These are phyloP conservation scores for Bjerkandera adusta DNA, from an alignment of 1,284 basidiomycete genomes.

Conservation along the genomic window DNA sequence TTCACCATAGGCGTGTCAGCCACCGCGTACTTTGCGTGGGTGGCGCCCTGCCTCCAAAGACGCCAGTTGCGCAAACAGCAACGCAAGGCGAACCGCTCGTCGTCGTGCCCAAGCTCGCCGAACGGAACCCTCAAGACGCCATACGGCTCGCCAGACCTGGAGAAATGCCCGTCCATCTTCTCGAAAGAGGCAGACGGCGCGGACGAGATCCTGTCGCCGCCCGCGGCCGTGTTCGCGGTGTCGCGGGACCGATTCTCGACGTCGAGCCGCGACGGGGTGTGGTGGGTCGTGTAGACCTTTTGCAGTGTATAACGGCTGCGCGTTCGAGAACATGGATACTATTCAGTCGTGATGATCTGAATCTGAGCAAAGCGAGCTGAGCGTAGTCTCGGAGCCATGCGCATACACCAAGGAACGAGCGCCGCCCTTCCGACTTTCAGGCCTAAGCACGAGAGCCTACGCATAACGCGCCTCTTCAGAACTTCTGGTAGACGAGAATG, in stretches of 20 bases:
- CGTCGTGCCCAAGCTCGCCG: background rate
- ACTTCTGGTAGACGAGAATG: too few relatives aligned
- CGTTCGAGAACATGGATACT: background rate
- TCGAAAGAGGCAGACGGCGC: slow-evolving; percentile 16
- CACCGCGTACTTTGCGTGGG: slow-evolving; percentile 24
- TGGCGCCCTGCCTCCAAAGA: slow-evolving; percentile 14
- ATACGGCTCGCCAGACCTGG: slow-evolving; percentile 1
- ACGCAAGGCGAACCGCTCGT: background rate
- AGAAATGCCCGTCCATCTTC: slow-evolving; percentile 14
- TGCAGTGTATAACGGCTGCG: slow-evolving; percentile 1
- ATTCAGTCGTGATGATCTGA: too few relatives aligned
- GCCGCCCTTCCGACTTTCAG: too few relatives aligned
- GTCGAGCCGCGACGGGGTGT: slow-evolving; percentile 20
- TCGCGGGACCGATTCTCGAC: slow-evolving; percentile 15
- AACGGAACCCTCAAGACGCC: slow-evolving; percentile 6
- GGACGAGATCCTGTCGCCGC: slow-evolving; percentile 24
- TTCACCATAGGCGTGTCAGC: slow-evolving; percentile 21
- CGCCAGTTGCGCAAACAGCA: background rate
- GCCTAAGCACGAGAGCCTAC: too few relatives aligned
- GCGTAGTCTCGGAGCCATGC: too few relatives aligned
- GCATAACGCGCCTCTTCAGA: too few relatives aligned
- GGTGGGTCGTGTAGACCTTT: slow-evolving; percentile 28
- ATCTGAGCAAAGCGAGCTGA: too few relatives aligned
- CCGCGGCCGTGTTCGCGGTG: slow-evolving; percentile 20
- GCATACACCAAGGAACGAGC: too few relatives aligned